Base-by-base conservation (phyloP, 345 rosid species). In the Sisymbrium irio region DNA sequence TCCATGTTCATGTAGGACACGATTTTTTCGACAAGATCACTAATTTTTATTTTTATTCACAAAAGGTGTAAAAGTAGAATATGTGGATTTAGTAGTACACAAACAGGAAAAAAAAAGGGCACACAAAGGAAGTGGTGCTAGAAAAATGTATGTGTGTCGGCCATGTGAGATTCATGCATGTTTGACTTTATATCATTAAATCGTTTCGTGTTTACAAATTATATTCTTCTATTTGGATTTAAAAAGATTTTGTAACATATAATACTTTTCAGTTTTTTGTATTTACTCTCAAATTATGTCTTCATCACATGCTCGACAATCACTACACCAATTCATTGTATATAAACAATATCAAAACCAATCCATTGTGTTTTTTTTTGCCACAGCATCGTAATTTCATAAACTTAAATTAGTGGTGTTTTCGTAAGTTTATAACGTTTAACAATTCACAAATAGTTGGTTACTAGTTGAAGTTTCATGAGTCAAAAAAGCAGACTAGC, bases 91-190 rank as follows among this genome's bases (percentile, higher is more conserved):
- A 53, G 56, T 42, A 68, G 63, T 45, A 56, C 65, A 63, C 66
- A 46, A 40, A 37, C 9, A 27, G 33, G 6, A n/a, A 18, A 10
- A 62, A 32, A 67, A 42, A 40, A 70, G 42, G 22, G 66, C 42
- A 73, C 18, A 15, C 37, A 58, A 42, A 67, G 62, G 69, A 69
- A 63, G 79, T 76, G 59, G 79, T 76, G 71, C 65, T 53, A 25
- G 30, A 58, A 53, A 69, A 76, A 61, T 61, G 59, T 57, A 47
- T 41, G 58, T 28, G 42, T 80, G 87, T 84, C 82, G 87, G 89
- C 89, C 89, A 86, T 86, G 89, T 82, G 83, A 76, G 7, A 19
- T 51, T 54, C 53, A 69, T 69, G 65, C 27, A 22, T 27, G 28
- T 49, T 76, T 76, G 75, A 69, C 79, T 76, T 76, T 45, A 69